Conservation (phyloP, 2,329 filamentous ascomycete genomes). For the Cordyceps tenuipes region DNA sequence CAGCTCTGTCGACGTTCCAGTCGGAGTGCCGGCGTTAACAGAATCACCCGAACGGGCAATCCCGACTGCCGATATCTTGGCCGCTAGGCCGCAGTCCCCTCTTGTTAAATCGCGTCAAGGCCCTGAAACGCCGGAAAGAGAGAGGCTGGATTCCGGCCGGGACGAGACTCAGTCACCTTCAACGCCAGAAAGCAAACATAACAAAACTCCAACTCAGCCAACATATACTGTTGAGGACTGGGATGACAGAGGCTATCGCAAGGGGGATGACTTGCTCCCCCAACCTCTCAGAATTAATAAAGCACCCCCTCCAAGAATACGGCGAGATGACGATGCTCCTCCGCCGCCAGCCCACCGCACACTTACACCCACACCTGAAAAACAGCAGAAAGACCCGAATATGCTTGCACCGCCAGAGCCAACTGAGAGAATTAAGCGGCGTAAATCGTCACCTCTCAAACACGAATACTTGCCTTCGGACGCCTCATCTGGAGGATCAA, state of each 20-base stretch:
- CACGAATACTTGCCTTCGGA: conserved; percentile 92
- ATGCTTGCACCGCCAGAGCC: conserved; percentile 18
- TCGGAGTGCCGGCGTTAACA: conserved; percentile 1
- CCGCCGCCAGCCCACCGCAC: conserved; percentile 47
- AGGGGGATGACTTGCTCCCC: conserved; percentile 30
- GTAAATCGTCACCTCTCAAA: conserved; percentile 87
- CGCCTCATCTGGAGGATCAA: conserved; percentile 47
- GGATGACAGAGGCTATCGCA: conserved; percentile 20
- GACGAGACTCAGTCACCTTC: background rate
- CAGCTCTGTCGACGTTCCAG: background rate
- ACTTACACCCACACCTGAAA: conserved; percentile 23
- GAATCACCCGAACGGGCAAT: background rate
- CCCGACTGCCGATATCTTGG: conserved; percentile 6
- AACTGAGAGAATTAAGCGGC: conserved; percentile 48
- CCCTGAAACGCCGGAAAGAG: conserved; percentile 25
- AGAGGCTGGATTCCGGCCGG: conserved; percentile 16
- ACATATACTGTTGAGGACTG: conserved; percentile 20
- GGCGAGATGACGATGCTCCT: conserved; percentile 46
- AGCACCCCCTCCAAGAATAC: conserved; percentile 24
- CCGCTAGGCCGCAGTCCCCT: conserved; percentile 10
- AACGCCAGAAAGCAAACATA: conserved; percentile 16
- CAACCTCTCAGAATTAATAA: conserved; percentile 28
- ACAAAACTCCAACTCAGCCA: conserved; percentile 32
- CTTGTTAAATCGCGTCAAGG: conserved; percentile 19
- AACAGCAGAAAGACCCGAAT: conserved; percentile 23